Conservation (phyloP, 768 basidiomycete species). For the Kwoniella dejecticola region DNA sequence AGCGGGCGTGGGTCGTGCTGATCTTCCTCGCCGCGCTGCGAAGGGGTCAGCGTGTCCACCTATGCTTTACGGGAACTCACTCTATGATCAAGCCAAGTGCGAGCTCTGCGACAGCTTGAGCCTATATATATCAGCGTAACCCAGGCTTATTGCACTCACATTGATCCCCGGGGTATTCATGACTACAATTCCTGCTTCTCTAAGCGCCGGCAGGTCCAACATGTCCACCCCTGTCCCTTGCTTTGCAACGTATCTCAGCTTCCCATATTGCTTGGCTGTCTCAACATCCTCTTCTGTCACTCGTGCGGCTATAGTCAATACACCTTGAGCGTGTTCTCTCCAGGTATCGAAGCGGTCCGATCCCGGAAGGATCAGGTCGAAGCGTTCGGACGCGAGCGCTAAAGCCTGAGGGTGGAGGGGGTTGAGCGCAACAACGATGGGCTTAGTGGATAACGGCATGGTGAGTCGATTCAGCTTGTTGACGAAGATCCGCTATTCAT, state of each 20-base stretch:
- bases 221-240: constrained; percentile 32
- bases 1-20: constrained; percentile 18
- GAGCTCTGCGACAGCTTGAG: constrained; percentile 39
- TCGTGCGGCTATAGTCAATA: constrained; percentile 1
- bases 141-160: constrained; percentile 19
- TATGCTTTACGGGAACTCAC: constrained; percentile 26
- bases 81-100: constrained; percentile 39
- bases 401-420: constrained; percentile 8
- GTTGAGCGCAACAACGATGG: constrained; percentile 10
- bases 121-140: constrained; percentile 19
- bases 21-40: constrained; percentile 28
- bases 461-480: not conserved
- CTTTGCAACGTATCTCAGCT: constrained; percentile 24
- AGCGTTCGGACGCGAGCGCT: constrained; percentile 8
- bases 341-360: constrained; percentile 1
- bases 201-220: constrained; percentile 19
- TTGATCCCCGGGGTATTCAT: constrained; percentile 37
- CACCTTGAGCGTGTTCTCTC: not conserved
- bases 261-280: not conserved
- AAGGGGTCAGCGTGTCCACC: constrained; percentile 23
- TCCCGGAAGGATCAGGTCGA: constrained; percentile 4
- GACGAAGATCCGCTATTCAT: too few species aligned
- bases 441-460: not conserved
- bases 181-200: constrained; percentile 14
- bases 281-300: constrained; percentile 11